A percentile compares a stretch with the other conserved stretches of the same genome.
phyloP scores from a whole-genome alignment of 2,329 filamentous ascomycete species.

The Calonectria montana region DNA sequence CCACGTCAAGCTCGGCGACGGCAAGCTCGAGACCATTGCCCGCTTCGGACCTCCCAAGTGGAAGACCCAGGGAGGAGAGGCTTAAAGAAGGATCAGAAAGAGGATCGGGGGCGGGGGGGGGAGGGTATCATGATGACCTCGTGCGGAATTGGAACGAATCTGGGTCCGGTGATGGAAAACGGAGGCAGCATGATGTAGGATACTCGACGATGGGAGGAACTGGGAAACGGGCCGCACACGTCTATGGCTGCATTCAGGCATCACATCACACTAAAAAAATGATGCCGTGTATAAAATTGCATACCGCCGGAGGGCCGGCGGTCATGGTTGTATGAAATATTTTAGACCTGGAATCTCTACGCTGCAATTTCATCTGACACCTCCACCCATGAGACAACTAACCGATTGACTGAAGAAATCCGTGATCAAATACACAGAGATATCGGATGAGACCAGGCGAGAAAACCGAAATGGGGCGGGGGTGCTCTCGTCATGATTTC shows the following conservation, averaged over 20 bases:
- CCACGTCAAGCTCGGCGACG: slow-evolving; percentile 85
- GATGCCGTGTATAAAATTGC: slow-evolving; percentile 42
- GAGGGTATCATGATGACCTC: background rate
- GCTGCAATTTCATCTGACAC: slow-evolving; percentile 15
- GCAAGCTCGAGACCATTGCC: slow-evolving; percentile 63
- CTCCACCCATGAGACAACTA: background rate
- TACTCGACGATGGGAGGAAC: slow-evolving; percentile 21
- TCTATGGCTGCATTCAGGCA: slow-evolving; percentile 29
- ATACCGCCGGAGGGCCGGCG: slow-evolving; percentile 31
- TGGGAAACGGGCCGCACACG: slow-evolving; percentile 14
- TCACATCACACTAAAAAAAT: slow-evolving; percentile 18
- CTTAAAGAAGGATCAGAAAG: slow-evolving; percentile 29
- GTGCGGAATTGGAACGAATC: slow-evolving; percentile 1
- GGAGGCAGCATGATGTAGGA: slow-evolving; percentile 32
- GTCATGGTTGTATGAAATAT: slow-evolving; percentile 41
- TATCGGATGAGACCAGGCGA: background rate
- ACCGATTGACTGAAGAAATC: background rate
- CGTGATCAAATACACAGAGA: background rate
- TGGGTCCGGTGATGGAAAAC: background rate
- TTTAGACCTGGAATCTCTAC: slow-evolving; percentile 37
- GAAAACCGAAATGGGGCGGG: background rate
- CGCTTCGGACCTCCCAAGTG: slow-evolving; percentile 63
- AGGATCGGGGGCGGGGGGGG: background rate
- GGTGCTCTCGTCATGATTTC: slow-evolving; percentile 11
- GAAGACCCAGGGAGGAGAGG: slow-evolving; percentile 52